Conservation (phyloP, 208 protist genomes). For the Leishmania gerbilli region DNA sequence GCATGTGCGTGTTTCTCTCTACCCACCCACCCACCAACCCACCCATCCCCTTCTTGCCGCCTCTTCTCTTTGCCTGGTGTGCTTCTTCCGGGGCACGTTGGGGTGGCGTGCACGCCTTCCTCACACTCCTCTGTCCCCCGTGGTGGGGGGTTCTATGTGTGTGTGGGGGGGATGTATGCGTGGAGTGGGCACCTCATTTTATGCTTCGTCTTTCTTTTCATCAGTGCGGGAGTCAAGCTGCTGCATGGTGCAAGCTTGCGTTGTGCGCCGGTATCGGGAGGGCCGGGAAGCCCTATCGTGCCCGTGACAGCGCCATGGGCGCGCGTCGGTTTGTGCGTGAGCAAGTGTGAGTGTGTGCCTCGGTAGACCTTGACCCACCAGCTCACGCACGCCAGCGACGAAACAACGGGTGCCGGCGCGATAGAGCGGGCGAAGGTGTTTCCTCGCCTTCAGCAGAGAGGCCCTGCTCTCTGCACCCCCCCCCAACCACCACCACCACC, state of each 20-base stretch:
- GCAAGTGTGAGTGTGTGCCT: too few relatives aligned
- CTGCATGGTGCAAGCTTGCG: background rate
- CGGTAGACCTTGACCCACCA: too few relatives aligned
- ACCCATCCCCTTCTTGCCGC: background rate
- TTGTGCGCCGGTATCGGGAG: background rate
- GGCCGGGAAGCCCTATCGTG: background rate
- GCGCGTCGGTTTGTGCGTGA: background rate
- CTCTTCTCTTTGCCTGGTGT: background rate
- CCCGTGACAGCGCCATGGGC: background rate
- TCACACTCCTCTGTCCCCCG: background rate
- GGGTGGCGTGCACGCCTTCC: background rate
- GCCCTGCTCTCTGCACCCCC: background rate
- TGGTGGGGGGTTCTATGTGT: background rate
- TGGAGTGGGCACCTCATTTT: background rate
- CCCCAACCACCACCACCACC: too few relatives aligned
- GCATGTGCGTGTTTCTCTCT: too few relatives aligned
- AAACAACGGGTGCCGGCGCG: too few relatives aligned
- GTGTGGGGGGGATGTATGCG: background rate
- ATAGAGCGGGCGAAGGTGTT: background rate
- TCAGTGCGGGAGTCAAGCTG: background rate
- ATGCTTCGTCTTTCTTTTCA: background rate
- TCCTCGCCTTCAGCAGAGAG: background rate
- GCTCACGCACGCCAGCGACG: background rate
- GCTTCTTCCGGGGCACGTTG: background rate
- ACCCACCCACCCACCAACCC: background rate